Percentiles rank a stretch among this genome's conserved stretches.
phyloP scores from a whole-genome alignment of 352 stramenopile species.

The Phytopythium litorale region DNA sequence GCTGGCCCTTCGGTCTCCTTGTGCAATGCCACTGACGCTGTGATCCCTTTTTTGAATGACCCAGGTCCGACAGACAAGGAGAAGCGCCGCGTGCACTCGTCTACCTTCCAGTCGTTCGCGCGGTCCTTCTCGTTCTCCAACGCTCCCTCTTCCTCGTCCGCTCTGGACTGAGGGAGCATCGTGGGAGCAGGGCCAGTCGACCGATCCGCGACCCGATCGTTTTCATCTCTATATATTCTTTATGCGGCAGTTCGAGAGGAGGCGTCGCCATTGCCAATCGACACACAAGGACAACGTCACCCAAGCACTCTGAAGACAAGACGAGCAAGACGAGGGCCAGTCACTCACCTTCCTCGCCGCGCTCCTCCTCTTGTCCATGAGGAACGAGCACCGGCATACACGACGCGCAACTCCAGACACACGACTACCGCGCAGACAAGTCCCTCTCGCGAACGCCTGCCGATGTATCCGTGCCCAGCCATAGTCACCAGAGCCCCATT shows the following conservation, averaged over 20 bases:
- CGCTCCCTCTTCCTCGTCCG: conserved; percentile 16
- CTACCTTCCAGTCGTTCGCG: conserved; percentile 71
- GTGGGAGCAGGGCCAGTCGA: background rate
- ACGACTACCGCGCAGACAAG: background rate
- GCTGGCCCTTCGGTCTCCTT: background rate
- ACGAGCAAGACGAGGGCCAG: background rate
- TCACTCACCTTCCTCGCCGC: background rate
- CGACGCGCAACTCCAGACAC: background rate
- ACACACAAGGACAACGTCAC: background rate
- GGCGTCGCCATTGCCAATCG: background rate
- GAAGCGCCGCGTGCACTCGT: conserved; percentile 77
- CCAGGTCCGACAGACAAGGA: conserved; percentile 34
- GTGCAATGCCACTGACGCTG: background rate
- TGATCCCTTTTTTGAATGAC: background rate
- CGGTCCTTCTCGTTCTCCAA: conserved; percentile 74
- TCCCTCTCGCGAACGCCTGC: background rate
- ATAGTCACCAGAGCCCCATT: background rate
- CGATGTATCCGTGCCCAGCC: background rate
- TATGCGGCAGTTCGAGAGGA: background rate
- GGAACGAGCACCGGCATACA: background rate
- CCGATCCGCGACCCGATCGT: background rate
- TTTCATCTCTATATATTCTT: conserved; percentile 4
- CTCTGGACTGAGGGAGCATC: background rate
- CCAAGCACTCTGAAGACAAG: background rate
- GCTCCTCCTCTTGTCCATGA: background rate